Conservation (phyloP, 129 eudicot genomes). For the Centrapalus pauciflorus region DNA sequence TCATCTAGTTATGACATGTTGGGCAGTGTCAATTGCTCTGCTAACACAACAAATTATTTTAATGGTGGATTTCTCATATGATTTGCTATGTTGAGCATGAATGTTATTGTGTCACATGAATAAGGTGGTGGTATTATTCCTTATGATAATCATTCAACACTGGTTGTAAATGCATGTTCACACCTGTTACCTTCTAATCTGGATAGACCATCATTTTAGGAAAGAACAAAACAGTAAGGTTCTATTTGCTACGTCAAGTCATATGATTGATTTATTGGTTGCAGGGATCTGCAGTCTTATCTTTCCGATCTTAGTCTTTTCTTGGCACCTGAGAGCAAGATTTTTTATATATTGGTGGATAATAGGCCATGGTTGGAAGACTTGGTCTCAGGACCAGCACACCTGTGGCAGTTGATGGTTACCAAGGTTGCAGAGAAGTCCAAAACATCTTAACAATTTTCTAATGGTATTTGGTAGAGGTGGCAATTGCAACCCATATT, state of each 20-base stretch:
- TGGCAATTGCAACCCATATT: too few relatives aligned
- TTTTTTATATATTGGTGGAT: slow-evolving; percentile 80
- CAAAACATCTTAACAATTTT: slow-evolving; percentile 11
- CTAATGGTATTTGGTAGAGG: not conserved
- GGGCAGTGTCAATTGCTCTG: not conserved
- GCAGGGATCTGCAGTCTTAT: slow-evolving; percentile 94
- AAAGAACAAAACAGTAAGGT: not conserved
- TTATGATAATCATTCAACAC: not conserved
- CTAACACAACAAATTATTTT: not conserved
- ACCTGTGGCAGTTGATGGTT: slow-evolving; percentile 94
- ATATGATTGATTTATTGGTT: slow-evolving; percentile 2
- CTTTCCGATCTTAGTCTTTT: slow-evolving; percentile 88
- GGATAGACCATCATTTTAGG: not conserved
- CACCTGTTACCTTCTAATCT: not conserved
- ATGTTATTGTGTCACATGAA: not conserved
- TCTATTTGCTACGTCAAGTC: not conserved
- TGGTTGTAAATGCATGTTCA: not conserved
- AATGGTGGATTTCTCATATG: not conserved
- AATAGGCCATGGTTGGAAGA: slow-evolving; percentile 90
- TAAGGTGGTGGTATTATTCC: too few relatives aligned
- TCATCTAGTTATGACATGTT: not conserved
- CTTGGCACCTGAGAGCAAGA: slow-evolving; percentile 75
- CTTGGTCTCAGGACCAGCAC: slow-evolving; percentile 88
- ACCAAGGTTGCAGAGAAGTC: slow-evolving; percentile 66
- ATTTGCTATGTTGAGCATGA: not conserved